Evolutionary conservation across 2,329 filamentous ascomycete genomes (phyloP).

Genomic region (Fusarium transvaalense): DNA sequence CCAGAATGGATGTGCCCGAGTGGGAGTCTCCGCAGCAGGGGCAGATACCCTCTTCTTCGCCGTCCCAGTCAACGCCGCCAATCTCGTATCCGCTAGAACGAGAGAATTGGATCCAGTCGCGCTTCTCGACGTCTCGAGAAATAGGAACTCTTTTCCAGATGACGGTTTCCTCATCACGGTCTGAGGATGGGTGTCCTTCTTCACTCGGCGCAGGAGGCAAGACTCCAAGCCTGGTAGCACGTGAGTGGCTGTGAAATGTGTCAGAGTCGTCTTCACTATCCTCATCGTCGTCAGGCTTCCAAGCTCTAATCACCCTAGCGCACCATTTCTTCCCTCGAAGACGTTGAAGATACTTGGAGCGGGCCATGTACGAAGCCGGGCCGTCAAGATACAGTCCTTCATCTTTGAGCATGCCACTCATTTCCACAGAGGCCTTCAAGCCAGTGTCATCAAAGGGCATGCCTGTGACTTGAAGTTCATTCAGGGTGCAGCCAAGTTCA

Average conservation of each 20-base stretch:
- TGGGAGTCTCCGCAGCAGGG: conserved; percentile 58
- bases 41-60: conserved; percentile 54
- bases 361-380: conserved; percentile 58
- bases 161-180: conserved; percentile 58
- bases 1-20: conserved; percentile 53
- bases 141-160: conserved; percentile 66
- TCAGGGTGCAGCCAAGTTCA: conserved; percentile 65
- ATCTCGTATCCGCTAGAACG: conserved; percentile 56
- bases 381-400: conserved; percentile 65
- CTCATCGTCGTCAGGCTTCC: conserved; percentile 49
- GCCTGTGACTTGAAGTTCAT: conserved; percentile 66
- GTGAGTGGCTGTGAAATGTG: conserved; percentile 42
- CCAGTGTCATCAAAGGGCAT: conserved; percentile 64
- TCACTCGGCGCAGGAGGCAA: conserved; percentile 59
- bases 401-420: conserved; percentile 66
- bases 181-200: conserved; percentile 58
- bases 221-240: conserved; percentile 50
- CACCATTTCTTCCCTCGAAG: conserved; percentile 57
- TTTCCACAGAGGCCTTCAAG: conserved; percentile 60
- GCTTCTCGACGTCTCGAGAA: conserved; percentile 55
- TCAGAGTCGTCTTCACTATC: conserved; percentile 48
- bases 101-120: conserved; percentile 64
- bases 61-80: conserved; percentile 51
- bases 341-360: conserved; percentile 55
- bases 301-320: conserved; percentile 61